phyloP scores from a whole-genome alignment of 202 grass and related monocot genomes.

The Musa balbisiana region DNA sequence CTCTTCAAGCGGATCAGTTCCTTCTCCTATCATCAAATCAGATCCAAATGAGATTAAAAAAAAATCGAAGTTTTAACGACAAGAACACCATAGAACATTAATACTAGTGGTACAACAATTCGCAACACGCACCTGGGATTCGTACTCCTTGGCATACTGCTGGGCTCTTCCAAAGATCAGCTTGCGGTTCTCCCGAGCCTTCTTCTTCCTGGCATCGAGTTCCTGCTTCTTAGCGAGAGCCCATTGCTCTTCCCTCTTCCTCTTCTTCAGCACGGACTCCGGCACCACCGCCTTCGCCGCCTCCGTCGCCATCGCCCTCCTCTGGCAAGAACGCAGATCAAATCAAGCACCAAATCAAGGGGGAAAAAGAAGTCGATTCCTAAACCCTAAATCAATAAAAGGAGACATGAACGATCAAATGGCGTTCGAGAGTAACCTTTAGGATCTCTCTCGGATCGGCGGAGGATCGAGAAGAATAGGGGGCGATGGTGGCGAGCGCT shows the following conservation, averaged over 20 bases:
- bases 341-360: neutral
- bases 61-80: neutral
- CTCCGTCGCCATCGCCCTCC: slow-evolving; percentile 1
- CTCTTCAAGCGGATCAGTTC: slow-evolving; percentile 23
- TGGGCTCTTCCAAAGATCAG: slow-evolving; percentile 12
- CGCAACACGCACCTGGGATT: slow-evolving; percentile 1
- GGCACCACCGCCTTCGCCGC: slow-evolving; percentile 16
- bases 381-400: neutral
- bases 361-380: neutral
- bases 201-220: slow-evolving; percentile 13
- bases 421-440: neutral
- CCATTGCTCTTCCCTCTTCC: slow-evolving; percentile 25
- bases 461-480: neutral
- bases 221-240: slow-evolving; percentile 15
- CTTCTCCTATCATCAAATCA: slow-evolving; percentile 7
- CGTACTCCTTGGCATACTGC: slow-evolving; percentile 25
- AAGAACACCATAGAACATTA: neutral
- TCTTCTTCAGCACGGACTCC: slow-evolving; percentile 22
- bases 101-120: no score
- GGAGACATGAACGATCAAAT: neutral
- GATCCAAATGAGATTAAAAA: neutral
- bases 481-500: neutral
- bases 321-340: neutral
- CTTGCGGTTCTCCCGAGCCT: slow-evolving; percentile 19
- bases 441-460: neutral